These are phyloP conservation scores for Diplodia scrobiculata DNA, from an alignment of 2,329 filamentous ascomycete species.

Conservation along the genomic window DNA sequence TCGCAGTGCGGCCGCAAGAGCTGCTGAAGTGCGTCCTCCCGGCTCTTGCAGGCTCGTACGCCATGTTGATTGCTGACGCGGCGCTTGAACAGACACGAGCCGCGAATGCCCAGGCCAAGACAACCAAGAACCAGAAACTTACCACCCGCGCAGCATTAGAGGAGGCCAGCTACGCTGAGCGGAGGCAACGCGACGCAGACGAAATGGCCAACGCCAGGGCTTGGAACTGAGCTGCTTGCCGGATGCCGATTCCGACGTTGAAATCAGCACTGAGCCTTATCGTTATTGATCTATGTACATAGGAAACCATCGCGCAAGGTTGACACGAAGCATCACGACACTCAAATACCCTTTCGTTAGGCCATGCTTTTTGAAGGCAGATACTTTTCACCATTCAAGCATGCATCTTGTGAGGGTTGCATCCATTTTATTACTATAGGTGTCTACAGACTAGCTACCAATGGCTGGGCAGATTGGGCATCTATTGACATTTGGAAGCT, in stretches of 20 bases:
- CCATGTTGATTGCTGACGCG: not conserved
- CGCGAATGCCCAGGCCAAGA: conserved; percentile 12
- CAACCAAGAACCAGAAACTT: conserved; percentile 68
- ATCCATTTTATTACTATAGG: not conserved
- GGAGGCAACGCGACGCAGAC: conserved; percentile 68
- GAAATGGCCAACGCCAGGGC: conserved; percentile 58
- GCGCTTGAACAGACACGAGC: conserved; percentile 15
- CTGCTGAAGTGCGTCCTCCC: conserved; percentile 72
- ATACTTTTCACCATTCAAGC: not conserved
- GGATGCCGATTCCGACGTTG: not conserved
- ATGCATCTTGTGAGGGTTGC: not conserved
- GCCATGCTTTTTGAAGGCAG: not conserved
- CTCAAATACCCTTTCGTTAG: not conserved
- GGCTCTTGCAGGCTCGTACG: not conserved
- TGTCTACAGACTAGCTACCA: not conserved
- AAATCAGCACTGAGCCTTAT: not conserved
- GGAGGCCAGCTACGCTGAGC: conserved; percentile 67
- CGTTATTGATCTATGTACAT: not conserved
- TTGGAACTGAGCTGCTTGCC: conserved; percentile 53
- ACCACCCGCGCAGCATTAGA: conserved; percentile 69
- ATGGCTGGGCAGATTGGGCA: not conserved
- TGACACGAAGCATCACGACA: not conserved
- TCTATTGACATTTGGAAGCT: not conserved
- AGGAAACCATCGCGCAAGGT: not conserved
- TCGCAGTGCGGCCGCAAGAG: conserved; percentile 71